Evolutionary conservation across 1,139 yeast genomes (phyloP), one percentile per base, ranked within the genome.

Genomic region (Taphrina sp.): DNA sequence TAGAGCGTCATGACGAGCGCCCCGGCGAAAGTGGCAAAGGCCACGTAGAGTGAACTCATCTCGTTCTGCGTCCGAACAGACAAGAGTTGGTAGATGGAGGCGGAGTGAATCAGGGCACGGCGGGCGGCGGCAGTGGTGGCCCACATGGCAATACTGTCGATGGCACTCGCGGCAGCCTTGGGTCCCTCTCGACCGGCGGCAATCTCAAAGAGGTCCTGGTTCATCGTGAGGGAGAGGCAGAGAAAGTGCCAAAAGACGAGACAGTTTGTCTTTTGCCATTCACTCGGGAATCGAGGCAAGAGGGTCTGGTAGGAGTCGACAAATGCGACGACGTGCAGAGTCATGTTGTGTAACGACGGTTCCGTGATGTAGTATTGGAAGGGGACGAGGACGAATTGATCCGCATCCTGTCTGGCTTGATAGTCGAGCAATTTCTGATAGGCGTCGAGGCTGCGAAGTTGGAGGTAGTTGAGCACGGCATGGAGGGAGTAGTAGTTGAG

Each of bases 241-340:
- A 49, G 46, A 26, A 22, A 49, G 37, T 49, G 54, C 54, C 54
- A 49, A 23, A 49, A 49, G 17, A 39, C 46, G 16, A 49, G 54
- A 39, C 54, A 49, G 22, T 49, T 49, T 8, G 46, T 29, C 23
- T 46, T 14, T 24, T 49, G 54, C 54, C 54, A 49, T 1, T 38
- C 54, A 10, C 28, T 26, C 7, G 41, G 41, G 12, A 33, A 33
- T 5, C 26, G 44, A 12, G 54, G 45, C 2, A 49, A 26, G 12
- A 49, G 41, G 2, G 35, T 24, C 12, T 33, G 39, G 34, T 29
- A 49, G 14, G 36, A 28, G 33, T 39, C 54, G 39, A 49, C 37
- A 17, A 49, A 49, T 23, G 54, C 44, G 10, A 49, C 29, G 23
- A 38, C 44, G 16, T 39, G 46, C n/a, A 31, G 37, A 2, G 44